These are phyloP conservation scores for Fusarium tanahbumbuense DNA, from an alignment of 2,329 filamentous ascomycete species.

Conservation along the genomic window DNA sequence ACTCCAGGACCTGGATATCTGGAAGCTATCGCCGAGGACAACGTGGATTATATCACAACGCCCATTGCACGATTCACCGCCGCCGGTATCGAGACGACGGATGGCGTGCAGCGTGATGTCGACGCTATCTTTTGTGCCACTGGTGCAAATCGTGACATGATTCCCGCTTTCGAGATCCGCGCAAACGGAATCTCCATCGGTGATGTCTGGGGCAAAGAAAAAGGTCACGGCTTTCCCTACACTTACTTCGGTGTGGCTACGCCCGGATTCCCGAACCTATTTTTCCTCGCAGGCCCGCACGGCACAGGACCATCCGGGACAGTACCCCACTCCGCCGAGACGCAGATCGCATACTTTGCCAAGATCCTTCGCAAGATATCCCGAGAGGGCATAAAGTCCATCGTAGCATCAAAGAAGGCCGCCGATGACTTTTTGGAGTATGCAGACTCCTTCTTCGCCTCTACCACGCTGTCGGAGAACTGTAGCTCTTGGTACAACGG, in stretches of 20 bases:
- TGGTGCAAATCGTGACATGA: background rate
- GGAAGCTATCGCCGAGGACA: constrained; percentile 69
- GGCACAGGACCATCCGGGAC: background rate
- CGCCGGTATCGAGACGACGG: background rate
- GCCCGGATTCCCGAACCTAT: background rate
- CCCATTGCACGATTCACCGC: background rate
- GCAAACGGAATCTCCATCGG: background rate
- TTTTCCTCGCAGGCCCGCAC: background rate
- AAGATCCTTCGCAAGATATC: background rate
- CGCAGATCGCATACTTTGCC: background rate
- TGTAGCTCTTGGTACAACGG: constrained; percentile 3
- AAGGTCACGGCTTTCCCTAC: background rate
- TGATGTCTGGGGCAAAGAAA: background rate
- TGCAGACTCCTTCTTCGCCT: background rate
- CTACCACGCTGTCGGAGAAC: background rate
- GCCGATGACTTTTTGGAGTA: background rate
- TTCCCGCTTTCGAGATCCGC: background rate
- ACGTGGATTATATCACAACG: constrained; percentile 65
- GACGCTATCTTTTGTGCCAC: background rate
- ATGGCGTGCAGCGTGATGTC: background rate
- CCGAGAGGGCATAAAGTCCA: background rate
- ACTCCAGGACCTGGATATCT: constrained; percentile 75
- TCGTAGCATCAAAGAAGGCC: background rate
- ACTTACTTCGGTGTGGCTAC: background rate
- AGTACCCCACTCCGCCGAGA: background rate